A percentile compares a stretch with the other conserved stretches of the same genome.
phyloP scores from a whole-genome alignment of 2,329 filamentous ascomycete genomes.

The Sporothrix pallida region DNA sequence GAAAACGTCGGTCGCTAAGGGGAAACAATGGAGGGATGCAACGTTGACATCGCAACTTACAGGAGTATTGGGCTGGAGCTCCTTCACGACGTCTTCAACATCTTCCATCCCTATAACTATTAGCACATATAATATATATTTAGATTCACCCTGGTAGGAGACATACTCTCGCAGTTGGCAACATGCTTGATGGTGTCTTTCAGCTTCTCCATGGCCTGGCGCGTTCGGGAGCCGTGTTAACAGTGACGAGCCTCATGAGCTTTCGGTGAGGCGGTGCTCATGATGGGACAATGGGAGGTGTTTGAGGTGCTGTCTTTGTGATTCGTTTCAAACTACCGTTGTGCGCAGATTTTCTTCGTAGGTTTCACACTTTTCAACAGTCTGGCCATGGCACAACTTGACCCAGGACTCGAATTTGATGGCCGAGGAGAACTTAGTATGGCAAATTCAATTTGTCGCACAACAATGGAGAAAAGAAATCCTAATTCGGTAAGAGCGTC shows the following conservation, averaged over 20 bases:
- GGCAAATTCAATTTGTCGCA: neutral
- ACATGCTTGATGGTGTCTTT: constrained; percentile 68
- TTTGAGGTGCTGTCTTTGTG: neutral
- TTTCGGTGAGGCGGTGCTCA: neutral
- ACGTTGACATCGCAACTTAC: constrained; percentile 35
- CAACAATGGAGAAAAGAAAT: neutral
- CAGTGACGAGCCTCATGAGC: constrained; percentile 59
- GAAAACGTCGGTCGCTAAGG: constrained; percentile 39
- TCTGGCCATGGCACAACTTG: neutral
- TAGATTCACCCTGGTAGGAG: constrained; percentile 37
- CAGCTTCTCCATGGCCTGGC: constrained; percentile 65
- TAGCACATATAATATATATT: neutral
- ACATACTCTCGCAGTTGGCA: constrained; percentile 55
- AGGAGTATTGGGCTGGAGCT: constrained; percentile 43
- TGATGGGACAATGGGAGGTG: neutral
- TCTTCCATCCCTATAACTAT: neutral
- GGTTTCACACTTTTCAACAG: neutral
- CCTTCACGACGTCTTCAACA: constrained; percentile 48
- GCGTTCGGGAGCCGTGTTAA: constrained; percentile 70
- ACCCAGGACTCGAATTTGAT: too few relatives aligned
- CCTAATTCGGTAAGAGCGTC: neutral
- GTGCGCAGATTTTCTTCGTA: neutral
- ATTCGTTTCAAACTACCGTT: neutral
- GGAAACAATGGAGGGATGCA: neutral
- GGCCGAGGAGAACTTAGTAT: neutral